Evolutionary conservation across 2,329 filamentous ascomycete species (phyloP).

Genomic region (Dactylella cylindrospora): DNA sequence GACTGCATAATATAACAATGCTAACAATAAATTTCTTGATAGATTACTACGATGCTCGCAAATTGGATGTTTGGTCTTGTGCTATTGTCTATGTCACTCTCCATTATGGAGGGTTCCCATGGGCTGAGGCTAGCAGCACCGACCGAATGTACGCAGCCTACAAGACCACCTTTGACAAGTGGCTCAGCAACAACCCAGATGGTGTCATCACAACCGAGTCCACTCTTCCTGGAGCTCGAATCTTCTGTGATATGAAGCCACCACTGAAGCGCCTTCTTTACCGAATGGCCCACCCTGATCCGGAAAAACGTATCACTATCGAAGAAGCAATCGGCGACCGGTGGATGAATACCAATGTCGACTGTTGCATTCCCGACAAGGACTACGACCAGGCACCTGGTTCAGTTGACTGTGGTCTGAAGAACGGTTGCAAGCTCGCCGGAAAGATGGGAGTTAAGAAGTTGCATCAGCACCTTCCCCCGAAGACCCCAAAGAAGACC

Average conservation of each 20-base stretch:
- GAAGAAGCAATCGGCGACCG: constrained; percentile 67
- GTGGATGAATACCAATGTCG: constrained; percentile 69
- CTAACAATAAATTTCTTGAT: constrained; percentile 27
- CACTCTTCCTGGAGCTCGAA: constrained; percentile 65
- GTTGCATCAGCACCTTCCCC: constrained; percentile 48
- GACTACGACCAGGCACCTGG: constrained; percentile 60
- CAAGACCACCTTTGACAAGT: constrained; percentile 45
- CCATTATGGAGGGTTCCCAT: constrained; percentile 70
- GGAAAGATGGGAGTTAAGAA: constrained; percentile 48
- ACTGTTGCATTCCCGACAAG: constrained; percentile 75
- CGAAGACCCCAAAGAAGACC: constrained; percentile 44
- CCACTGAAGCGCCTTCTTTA: constrained; percentile 71
- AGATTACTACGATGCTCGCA: constrained; percentile 70
- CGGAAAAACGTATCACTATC: constrained; percentile 69
- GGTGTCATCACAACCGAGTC: constrained; percentile 58
- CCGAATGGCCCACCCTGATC: constrained; percentile 80
- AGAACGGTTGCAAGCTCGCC: constrained; percentile 46
- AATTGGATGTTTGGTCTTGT: constrained; percentile 82
- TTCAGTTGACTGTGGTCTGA: constrained; percentile 46
- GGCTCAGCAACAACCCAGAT: constrained; percentile 51
- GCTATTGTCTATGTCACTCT: constrained; percentile 81
- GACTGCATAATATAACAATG: constrained; percentile 1
- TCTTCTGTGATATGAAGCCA: constrained; percentile 66
- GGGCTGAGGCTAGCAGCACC: constrained; percentile 54
- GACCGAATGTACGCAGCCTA: constrained; percentile 59